Evolutionary conservation across 1,139 yeast species (phyloP).

Genomic region (Blastobotrys elegans): DNA sequence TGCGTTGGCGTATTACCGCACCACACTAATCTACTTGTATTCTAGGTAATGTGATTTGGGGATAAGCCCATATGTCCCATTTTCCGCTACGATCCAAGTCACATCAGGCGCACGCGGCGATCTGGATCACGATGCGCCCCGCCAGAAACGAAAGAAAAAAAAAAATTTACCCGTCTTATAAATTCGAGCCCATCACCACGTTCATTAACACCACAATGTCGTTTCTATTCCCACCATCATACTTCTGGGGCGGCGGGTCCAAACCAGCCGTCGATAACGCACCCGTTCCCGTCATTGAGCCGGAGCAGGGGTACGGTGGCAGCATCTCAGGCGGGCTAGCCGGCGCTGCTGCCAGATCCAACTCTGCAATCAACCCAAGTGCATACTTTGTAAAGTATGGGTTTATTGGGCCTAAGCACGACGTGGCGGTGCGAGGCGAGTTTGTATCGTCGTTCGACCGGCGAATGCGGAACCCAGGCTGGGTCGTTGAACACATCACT

Average conservation of each 20-base stretch:
- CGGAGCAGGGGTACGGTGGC: conserved; percentile 5
- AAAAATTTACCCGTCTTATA: background rate
- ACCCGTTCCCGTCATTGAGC: conserved; percentile 1
- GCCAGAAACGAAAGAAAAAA: background rate
- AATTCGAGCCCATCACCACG: too few relatives aligned
- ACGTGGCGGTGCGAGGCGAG: conserved; percentile 65
- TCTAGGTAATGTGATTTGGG: too few relatives aligned
- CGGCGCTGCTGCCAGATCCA: conserved; percentile 10
- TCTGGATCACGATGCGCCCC: background rate
- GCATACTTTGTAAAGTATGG: conserved; percentile 63
- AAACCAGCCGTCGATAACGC: background rate
- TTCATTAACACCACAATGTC: too few relatives aligned
- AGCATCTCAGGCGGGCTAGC: conserved; percentile 12
- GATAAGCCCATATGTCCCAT: too few relatives aligned
- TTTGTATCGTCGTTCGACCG: conserved; percentile 85
- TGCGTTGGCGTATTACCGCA: too few relatives aligned
- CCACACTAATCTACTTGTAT: too few relatives aligned
- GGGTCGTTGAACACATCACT: conserved; percentile 91
- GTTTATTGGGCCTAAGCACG: conserved; percentile 92
- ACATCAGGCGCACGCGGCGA: background rate
- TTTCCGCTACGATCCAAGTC: too few relatives aligned
- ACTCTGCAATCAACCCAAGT: conserved; percentile 50
- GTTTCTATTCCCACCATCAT: conserved; percentile 12
- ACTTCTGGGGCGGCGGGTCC: conserved; percentile 14
- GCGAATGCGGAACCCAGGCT: conserved; percentile 78